Base-by-base conservation (phyloP, 352 stramenopile genomes). In the Globisporangium camurandrum region DNA sequence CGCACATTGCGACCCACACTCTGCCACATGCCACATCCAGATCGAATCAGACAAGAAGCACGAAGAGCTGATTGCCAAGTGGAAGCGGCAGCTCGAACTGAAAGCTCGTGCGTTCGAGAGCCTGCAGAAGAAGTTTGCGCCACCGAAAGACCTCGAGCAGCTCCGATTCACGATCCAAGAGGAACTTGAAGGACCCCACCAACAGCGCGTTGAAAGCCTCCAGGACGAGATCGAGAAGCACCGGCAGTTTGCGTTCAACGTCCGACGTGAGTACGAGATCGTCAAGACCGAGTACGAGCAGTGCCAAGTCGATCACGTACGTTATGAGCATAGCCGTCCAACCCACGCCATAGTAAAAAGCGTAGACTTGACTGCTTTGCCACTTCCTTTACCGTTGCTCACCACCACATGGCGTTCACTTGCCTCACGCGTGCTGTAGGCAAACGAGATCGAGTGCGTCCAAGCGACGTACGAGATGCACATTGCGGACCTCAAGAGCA, bases 231-330 rank as follows among this genome's bases (percentile, higher is more conserved):
- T 93, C 24, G 84, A 92, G 38, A 84, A 75, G 30, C 67, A 86
- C 20, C 73, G 80, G 11, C 69, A 88, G 33, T 56, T 79, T 24
- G 71, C 69, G 20, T 90, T 88, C 46, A 61, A 74, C 3, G 55
- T 85, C 42, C 84, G 76, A 16, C 69, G 79, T 20, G 84, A 91
- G 44, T 84, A 74, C 54, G 84, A 94, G 51, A 58, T 86, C 7
- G 46, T 94, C 20, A 91, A 92, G 61, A 82, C 81, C 27, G 83
- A 92, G 66, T 90, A 88, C 67, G 83, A 92, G 45, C 78, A 92
- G 63, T 89, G 75, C 52, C 69, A 77, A 0, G 68, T 87, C 24
- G 74, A 91, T 41, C 80, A 92, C 56, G 74, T 81, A 41, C 8
- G 4, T 2, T 12, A 41, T 41, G 0, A 1, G n/a, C n/a, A 12